Evolutionary conservation across 108 stramenopile species (phyloP).

Genomic region (Cyclostephanos tholiformis): DNA sequence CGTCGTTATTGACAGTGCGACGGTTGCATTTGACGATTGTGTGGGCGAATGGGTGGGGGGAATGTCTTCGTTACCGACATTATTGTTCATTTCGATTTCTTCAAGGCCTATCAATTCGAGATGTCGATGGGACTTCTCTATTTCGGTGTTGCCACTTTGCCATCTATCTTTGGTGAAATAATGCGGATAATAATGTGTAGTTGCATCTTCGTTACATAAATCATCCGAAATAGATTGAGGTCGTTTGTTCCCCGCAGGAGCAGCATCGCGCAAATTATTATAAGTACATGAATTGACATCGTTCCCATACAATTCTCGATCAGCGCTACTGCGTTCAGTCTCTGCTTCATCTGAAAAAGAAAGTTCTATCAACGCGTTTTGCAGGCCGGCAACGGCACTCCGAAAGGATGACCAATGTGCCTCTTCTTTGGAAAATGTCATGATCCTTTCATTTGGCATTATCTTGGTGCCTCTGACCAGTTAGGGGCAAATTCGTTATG

Average conservation of each 20-base stretch:
- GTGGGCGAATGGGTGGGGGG: neutral
- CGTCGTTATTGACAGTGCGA: constrained; percentile 21
- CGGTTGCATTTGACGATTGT: constrained; percentile 5
- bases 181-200: neutral
- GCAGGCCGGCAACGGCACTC: constrained; percentile 19
- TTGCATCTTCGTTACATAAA: neutral
- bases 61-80: constrained; percentile 1
- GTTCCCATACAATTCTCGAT: neutral
- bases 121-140: neutral
- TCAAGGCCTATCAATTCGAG: constrained; percentile 18
- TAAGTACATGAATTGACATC: neutral
- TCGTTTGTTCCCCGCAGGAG: neutral
- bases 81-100: neutral
- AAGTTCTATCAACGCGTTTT: neutral
- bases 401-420: constrained; percentile 42
- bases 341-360: neutral
- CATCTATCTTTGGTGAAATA: constrained; percentile 1
- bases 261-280: neutral
- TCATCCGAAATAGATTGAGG: constrained; percentile 1
- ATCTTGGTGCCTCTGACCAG: no score
- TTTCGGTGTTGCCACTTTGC: neutral
- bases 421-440: constrained; percentile 16
- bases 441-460: neutral
- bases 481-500: no score
- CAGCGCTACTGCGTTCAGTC: neutral